Conservation (phyloP, 1,139 yeast genomes). For the Sugiyamaella paludigena region DNA sequence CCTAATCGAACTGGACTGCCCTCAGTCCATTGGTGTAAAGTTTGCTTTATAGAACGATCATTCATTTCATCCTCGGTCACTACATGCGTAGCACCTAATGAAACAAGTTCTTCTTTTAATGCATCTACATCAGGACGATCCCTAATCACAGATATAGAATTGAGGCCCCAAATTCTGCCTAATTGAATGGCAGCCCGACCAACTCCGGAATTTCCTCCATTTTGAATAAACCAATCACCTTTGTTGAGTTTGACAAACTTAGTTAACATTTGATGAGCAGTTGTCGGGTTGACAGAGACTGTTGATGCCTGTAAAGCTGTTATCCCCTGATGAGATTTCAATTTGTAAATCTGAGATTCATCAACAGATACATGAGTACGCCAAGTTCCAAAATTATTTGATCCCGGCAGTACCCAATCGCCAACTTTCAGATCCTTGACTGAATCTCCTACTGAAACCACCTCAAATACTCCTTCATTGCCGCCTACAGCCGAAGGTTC, state of each 20-base stretch:
- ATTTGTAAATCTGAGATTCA: constrained; percentile 39
- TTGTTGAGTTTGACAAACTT: constrained; percentile 58
- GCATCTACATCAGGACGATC: constrained; percentile 73
- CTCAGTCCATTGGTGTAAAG: constrained; percentile 64
- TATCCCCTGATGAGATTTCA: constrained; percentile 46
- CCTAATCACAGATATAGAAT: constrained; percentile 84
- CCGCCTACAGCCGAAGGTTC: constrained; percentile 80
- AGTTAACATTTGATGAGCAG: constrained; percentile 87
- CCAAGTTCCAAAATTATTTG: constrained; percentile 92
- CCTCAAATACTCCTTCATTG: constrained; percentile 90
- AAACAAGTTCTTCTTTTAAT: constrained; percentile 54
- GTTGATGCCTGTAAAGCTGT: constrained; percentile 70
- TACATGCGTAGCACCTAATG: constrained; percentile 82
- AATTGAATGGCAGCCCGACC: constrained; percentile 93
- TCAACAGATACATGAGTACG: constrained; percentile 63
- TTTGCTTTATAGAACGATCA: constrained; percentile 60
- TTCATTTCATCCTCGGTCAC: constrained; percentile 82
- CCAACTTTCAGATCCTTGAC: constrained; percentile 54
- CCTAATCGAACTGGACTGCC: constrained; percentile 61
- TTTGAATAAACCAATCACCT: constrained; percentile 94
- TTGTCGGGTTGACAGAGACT: constrained; percentile 83
- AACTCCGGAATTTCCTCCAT: constrained; percentile 95
- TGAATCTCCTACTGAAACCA: constrained; percentile 63
- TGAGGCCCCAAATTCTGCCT: constrained; percentile 71
- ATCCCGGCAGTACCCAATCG: constrained; percentile 90